These are phyloP conservation scores for Sphagnum magellanicum DNA, from an alignment of 228 moss, liverwort and hornwort species.

Conservation along the genomic window DNA sequence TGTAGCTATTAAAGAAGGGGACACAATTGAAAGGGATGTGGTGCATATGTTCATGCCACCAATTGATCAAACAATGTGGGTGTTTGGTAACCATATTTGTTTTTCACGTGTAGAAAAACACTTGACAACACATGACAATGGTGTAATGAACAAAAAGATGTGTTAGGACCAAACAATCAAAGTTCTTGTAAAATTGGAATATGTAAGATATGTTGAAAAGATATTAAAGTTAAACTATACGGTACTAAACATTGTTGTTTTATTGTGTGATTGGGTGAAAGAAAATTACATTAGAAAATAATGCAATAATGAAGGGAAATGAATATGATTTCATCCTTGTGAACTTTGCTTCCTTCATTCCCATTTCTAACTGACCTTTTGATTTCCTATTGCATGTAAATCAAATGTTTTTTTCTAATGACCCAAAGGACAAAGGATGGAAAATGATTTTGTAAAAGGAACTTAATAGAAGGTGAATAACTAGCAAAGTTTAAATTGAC, in stretches of 20 bases:
- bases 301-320: not conserved
- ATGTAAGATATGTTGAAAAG: not conserved
- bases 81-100: not conserved
- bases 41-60: not conserved
- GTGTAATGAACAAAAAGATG: not conserved
- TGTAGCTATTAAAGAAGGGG: not conserved
- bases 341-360: not conserved
- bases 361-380: too few relatives aligned
- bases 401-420: too few relatives aligned
- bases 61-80: not conserved
- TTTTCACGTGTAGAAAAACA: too few relatives aligned
- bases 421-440: too few relatives aligned
- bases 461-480: too few relatives aligned
- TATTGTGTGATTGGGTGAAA: not conserved
- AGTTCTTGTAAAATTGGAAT: not conserved
- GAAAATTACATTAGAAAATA: not conserved
- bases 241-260: not conserved
- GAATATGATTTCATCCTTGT: not conserved
- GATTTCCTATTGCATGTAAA: too few relatives aligned
- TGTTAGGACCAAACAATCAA: not conserved
- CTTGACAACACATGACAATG: too few relatives aligned
- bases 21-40: not conserved
- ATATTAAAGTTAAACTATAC: not conserved
- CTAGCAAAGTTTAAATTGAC: too few relatives aligned
- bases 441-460: too few relatives aligned